Base-by-base conservation (phyloP, 208 protist genomes). In the Trypanosoma congolense region DNA sequence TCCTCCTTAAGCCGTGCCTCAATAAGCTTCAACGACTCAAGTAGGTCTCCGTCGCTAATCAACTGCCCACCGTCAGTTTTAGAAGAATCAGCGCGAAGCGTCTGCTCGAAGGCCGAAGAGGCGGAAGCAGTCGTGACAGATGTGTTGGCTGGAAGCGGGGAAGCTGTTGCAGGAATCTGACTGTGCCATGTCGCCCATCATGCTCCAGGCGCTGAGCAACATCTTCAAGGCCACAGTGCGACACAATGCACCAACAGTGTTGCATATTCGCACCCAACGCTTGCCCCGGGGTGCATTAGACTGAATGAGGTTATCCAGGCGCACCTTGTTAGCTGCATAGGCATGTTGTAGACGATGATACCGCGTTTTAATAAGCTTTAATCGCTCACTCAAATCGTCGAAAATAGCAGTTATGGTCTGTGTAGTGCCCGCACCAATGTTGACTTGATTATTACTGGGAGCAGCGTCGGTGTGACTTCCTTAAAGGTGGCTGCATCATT, bases 1-100 rank as follows among this genome's bases (percentile, higher is more conserved):
- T 77, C 56, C 0, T 56, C 43, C 19, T 63, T 52, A 6, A 90
- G 56, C 14, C 73, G 68, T 19, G 57, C 38, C 18, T 73, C 68
- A 8, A 90, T 18, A 10, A 73, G 55, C 45, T 69, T 70, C 38
- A 90, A 44, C 26, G 70, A 62, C 28, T 87, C 73, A 38, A 87
- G 48, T 6, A 90, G 47, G 21, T 79, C 83, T 12, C 24, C 31
- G 47, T 90, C 83, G 16, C 62, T 80, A 0, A 90, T 65, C 38
- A 50, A 44, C 12, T 41, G 49, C 3, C 38, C 12, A 2, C 46
- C 40, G 18, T 50, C 14, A 24, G 54, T 28, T 26, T 58, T 62
- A 21, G 47, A 35, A 22, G 58, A 59, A 3, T 56, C 47, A 3
- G 38, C 41, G 16, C 60, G 60, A 1, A 69, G 56, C 35, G 53